Conservation (phyloP, 129 eudicot genomes). For the Chrysanthemum makinoi region DNA sequence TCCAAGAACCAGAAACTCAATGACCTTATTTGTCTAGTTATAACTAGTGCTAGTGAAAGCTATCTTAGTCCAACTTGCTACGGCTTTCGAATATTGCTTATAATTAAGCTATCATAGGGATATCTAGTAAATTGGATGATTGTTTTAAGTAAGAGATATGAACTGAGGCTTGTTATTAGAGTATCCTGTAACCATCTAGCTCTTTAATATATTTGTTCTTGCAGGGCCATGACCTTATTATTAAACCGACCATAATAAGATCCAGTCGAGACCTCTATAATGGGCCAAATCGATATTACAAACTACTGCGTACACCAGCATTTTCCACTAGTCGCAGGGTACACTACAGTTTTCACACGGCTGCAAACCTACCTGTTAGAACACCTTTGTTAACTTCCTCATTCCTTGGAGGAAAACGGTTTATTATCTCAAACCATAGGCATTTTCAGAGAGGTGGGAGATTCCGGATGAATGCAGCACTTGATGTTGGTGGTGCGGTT, state of each 20-base stretch:
- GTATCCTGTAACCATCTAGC: not conserved
- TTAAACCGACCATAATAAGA: slow-evolving; percentile 31
- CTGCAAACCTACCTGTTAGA: slow-evolving; percentile 27
- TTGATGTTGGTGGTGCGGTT: slow-evolving; percentile 76
- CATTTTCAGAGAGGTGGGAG: slow-evolving; percentile 24
- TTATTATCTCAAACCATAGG: slow-evolving; percentile 27
- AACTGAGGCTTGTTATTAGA: not conserved
- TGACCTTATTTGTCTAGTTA: too few species aligned
- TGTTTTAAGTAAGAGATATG: not conserved
- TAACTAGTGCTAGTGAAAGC: too few species aligned
- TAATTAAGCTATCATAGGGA: too few species aligned
- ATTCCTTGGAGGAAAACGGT: slow-evolving; percentile 42
- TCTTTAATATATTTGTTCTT: slow-evolving; percentile 2
- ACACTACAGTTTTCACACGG: slow-evolving; percentile 17
- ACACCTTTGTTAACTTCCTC: slow-evolving; percentile 34
- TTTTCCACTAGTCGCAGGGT: slow-evolving; percentile 28
- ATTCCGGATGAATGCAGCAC: slow-evolving; percentile 41
- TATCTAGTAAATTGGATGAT: not conserved
- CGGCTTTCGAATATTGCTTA: too few species aligned
- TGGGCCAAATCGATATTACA: slow-evolving; percentile 33
- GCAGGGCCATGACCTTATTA: slow-evolving; percentile 59
- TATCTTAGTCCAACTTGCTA: too few species aligned
- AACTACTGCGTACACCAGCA: slow-evolving; percentile 26
- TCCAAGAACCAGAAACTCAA: too few species aligned
- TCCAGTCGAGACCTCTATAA: slow-evolving; percentile 23